These are phyloP conservation scores for Globisporangium nodosum DNA, from an alignment of 352 stramenopile genomes.

Conservation along the genomic window DNA sequence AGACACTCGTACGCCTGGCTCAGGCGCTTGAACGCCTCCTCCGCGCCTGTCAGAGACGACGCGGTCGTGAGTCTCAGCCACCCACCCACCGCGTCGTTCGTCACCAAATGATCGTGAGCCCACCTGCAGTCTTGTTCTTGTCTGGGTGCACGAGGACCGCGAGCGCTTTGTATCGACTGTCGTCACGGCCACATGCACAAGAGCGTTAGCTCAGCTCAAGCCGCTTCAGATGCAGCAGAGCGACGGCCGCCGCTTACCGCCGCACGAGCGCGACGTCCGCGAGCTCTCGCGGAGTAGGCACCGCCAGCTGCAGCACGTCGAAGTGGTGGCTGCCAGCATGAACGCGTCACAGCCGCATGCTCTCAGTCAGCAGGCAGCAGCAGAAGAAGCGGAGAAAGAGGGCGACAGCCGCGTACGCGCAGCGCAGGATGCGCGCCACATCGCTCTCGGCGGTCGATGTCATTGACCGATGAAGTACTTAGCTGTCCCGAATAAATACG, in stretches of 20 bases:
- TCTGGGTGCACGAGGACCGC: slow-evolving; percentile 53
- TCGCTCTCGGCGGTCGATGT: slow-evolving; percentile 1
- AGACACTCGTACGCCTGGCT: slow-evolving; percentile 78
- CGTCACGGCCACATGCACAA: not conserved
- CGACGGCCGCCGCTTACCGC: slow-evolving; percentile 10
- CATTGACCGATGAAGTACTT: not conserved
- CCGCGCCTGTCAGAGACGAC: slow-evolving; percentile 35
- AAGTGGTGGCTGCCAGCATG: slow-evolving; percentile 25
- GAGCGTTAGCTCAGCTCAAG: not conserved
- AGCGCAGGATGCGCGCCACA: slow-evolving; percentile 11
- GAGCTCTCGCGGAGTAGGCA: slow-evolving; percentile 9
- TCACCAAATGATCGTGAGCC: not conserved
- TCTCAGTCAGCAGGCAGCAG: not conserved
- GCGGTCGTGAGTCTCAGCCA: not conserved
- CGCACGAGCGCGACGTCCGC: slow-evolving; percentile 25
- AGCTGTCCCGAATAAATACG: slow-evolving; percentile 3
- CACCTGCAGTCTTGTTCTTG: slow-evolving; percentile 45
- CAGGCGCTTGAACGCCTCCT: slow-evolving; percentile 73
- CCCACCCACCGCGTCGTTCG: not conserved
- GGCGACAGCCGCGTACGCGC: not conserved
- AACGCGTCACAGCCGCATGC: not conserved
- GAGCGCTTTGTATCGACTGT: slow-evolving; percentile 42
- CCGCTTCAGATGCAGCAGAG: not conserved
- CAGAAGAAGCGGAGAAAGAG: not conserved
- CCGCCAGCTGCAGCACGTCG: slow-evolving; percentile 30